Conservation (phyloP, 2,329 filamentous ascomycete species). For the Cytospora paraplurivora region DNA sequence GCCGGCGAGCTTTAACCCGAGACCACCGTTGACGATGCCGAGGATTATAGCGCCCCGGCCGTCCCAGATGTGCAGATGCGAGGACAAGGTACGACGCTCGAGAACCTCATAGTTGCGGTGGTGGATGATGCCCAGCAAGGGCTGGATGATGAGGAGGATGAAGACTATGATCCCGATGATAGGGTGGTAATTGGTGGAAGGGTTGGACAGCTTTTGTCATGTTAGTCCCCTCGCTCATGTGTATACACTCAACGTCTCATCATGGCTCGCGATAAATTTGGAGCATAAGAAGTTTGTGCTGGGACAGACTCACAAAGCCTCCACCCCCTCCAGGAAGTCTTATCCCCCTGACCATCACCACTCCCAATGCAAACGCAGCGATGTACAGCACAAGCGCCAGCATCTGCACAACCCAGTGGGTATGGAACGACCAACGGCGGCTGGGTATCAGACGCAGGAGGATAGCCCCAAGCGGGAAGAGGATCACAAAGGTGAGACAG, state of each 20-base stretch:
- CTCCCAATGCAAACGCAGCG: conserved; percentile 45
- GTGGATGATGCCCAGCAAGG: conserved; percentile 46
- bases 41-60: conserved; percentile 44
- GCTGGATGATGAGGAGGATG: conserved; percentile 44
- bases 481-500: conserved; percentile 29
- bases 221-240: neutral
- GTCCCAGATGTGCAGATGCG: conserved; percentile 46
- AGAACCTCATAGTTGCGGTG: conserved; percentile 44
- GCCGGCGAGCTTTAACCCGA: conserved; percentile 44
- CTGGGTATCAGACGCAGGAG: conserved; percentile 36
- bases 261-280: neutral
- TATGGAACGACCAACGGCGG: conserved; percentile 39
- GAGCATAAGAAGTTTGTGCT: neutral
- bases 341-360: conserved; percentile 43
- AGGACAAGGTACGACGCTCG: conserved; percentile 44
- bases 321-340: conserved; percentile 36
- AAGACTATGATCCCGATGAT: conserved; percentile 50
- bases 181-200: conserved; percentile 44
- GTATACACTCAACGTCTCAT: neutral
- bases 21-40: conserved; percentile 49
- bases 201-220: conserved; percentile 36
- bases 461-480: conserved; percentile 32
- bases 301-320: conserved; percentile 37
- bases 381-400: conserved; percentile 42
- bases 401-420: conserved; percentile 45